Evolutionary conservation across 768 basidiomycete genomes (phyloP).

Genomic region (Pholiota microspora): DNA sequence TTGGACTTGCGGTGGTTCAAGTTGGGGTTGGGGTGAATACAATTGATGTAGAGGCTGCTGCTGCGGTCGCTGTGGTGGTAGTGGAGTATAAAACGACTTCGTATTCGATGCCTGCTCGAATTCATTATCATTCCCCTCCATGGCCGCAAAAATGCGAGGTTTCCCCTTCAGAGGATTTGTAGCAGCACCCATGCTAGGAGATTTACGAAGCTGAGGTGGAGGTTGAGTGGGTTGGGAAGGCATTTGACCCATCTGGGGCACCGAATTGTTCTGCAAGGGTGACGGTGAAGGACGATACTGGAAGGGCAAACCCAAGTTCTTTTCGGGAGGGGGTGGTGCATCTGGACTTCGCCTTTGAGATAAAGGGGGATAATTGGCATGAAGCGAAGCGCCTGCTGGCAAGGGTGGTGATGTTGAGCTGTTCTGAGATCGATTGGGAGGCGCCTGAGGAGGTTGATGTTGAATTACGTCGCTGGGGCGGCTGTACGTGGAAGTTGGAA

Average conservation of each 20-base stretch:
- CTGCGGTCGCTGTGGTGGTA: background rate
- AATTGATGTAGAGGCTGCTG: slow-evolving; percentile 5
- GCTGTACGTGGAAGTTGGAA: slow-evolving; percentile 4
- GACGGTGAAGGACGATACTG: background rate
- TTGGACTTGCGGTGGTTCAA: background rate
- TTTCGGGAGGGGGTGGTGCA: background rate
- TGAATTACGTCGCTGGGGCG: slow-evolving; percentile 11
- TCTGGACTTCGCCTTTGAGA: background rate
- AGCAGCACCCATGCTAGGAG: slow-evolving; percentile 22
- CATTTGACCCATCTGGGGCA: slow-evolving; percentile 5
- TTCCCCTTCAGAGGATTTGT: slow-evolving; percentile 36
- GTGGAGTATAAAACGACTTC: background rate
- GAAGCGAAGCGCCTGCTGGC: slow-evolving; percentile 18
- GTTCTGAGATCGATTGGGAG: background rate
- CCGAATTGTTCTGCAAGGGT: slow-evolving; percentile 1
- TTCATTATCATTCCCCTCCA: slow-evolving; percentile 29
- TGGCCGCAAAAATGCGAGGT: slow-evolving; percentile 65
- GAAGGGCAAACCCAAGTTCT: background rate
- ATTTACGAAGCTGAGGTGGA: slow-evolving; percentile 20
- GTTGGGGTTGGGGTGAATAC: slow-evolving; percentile 1
- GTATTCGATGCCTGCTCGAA: slow-evolving; percentile 3
- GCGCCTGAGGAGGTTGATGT: background rate
- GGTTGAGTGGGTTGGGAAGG: slow-evolving; percentile 14
- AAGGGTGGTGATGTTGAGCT: slow-evolving; percentile 3
- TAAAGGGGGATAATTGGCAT: slow-evolving; percentile 5